These are phyloP conservation scores for Mycena vitilis DNA, from an alignment of 768 basidiomycete genomes.

Conservation along the genomic window DNA sequence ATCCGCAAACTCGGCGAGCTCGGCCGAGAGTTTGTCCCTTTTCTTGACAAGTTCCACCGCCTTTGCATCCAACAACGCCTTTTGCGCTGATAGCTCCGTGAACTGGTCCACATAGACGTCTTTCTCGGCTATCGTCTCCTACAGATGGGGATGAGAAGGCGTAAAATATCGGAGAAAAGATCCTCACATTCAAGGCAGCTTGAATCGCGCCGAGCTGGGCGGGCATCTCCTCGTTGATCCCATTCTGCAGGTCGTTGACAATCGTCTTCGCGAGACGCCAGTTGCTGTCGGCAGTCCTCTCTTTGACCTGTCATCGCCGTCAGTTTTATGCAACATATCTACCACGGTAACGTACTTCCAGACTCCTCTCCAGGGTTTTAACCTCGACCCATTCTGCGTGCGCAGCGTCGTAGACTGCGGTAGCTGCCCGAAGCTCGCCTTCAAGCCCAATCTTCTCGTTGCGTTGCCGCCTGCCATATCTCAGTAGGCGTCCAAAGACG, in stretches of 20 bases:
- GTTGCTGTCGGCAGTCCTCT: slow-evolving; percentile 40
- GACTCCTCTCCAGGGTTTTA: slow-evolving; percentile 44
- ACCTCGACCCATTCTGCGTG: slow-evolving; percentile 44
- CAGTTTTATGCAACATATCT: not conserved
- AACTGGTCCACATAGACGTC: slow-evolving; percentile 61
- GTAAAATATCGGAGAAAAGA: slow-evolving; percentile 2
- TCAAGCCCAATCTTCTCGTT: slow-evolving; percentile 54
- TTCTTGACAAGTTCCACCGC: slow-evolving; percentile 58
- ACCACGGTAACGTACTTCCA: slow-evolving; percentile 46
- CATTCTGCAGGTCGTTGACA: slow-evolving; percentile 60
- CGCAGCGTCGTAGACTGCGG: slow-evolving; percentile 41
- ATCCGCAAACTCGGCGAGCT: slow-evolving; percentile 65
- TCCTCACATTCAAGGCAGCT: slow-evolving; percentile 62
- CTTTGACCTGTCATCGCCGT: slow-evolving; percentile 42
- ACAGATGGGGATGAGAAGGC: not conserved
- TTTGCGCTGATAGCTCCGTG: slow-evolving; percentile 55
- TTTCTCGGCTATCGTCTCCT: slow-evolving; percentile 72
- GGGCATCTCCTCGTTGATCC: slow-evolving; percentile 77
- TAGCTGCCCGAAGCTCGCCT: slow-evolving; percentile 46
- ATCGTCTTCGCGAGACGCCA: slow-evolving; percentile 47
- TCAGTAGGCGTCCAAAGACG: not conserved
- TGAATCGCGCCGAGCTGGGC: slow-evolving; percentile 69
- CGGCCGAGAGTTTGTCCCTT: slow-evolving; percentile 57
- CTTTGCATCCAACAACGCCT: slow-evolving; percentile 57
- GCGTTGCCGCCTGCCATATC: slow-evolving; percentile 56